Evolutionary conservation across 2,329 filamentous ascomycete species (phyloP), one percentile per base, ranked within the genome.

Genomic region (Alternaria hordeiaustralica): DNA sequence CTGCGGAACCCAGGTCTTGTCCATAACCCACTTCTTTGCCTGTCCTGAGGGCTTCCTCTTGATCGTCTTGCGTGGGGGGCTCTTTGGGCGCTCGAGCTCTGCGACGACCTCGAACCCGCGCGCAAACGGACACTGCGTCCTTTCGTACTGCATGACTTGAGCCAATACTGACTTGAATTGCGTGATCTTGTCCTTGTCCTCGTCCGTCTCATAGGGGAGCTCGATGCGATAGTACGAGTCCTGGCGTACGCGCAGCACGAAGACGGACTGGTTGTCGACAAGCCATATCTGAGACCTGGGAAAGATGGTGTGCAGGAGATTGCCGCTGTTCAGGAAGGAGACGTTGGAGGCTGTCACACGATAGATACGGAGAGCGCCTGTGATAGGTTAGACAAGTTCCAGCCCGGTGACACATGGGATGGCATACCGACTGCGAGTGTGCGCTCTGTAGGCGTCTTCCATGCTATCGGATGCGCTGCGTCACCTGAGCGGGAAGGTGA

Each of bases 271-370:
- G 61, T 93, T 91, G 78, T 96, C 92, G 30, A 97, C 91, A 78
- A 92, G 96, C 94, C 94, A 97, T 76, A 92, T 96, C 80, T 97
- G 94, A 62, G 93, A 96, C 78, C 93, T 93, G 23, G 92, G 93
- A 56, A 97, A 82, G 66, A 97, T 96, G 11, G 94, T 92, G 73
- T 96, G 92, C 18, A 97, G 86, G 15, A 94, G 90, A 59, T 88
- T 89, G 63, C 92, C 92, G 67, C 93, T 97, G 79, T 92, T 95
- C 10, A 97, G 85, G 74, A 97, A 97, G 12, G 93, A 92, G 15
- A 96, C 92, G 58, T 80, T 80, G 10, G 93, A 93, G 20, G 93
- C 92, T 8, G 92, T 92, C 33, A 96, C 91, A 72, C 92, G 90
- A 78, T 97, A 97, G 67, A 97, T 93, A 67, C 90, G 88, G 64